Evolutionary conservation across 805 yeast genomes (phyloP).

Genomic region (Kodamaea neixiangensis): DNA sequence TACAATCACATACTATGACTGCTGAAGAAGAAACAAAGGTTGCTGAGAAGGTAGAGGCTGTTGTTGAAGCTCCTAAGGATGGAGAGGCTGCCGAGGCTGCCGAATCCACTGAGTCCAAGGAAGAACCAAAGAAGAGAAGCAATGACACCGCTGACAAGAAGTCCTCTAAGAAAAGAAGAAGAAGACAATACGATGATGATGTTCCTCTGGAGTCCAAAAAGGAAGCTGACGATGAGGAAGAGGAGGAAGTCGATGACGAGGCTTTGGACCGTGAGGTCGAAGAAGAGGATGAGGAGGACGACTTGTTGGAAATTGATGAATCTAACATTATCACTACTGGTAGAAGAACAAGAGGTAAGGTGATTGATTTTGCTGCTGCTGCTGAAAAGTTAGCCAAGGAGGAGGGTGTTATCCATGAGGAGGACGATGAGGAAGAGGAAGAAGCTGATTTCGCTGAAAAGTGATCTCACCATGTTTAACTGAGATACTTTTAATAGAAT

Average conservation of each 20-base stretch:
- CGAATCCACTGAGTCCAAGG: slow-evolving; percentile 10
- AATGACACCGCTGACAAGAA: slow-evolving; percentile 21
- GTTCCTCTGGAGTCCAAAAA: slow-evolving; percentile 47
- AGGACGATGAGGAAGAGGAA: slow-evolving; percentile 46
- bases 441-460: neutral
- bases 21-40: slow-evolving; percentile 13
- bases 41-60: slow-evolving; percentile 14
- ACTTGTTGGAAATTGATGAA: slow-evolving; percentile 74
- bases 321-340: slow-evolving; percentile 83
- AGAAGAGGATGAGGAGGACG: slow-evolving; percentile 76
- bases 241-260: slow-evolving; percentile 49
- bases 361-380: slow-evolving; percentile 81
- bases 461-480: no score
- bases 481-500: no score
- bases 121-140: slow-evolving; percentile 16
- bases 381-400: slow-evolving; percentile 67
- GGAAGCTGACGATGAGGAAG: slow-evolving; percentile 47
- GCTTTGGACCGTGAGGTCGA: slow-evolving; percentile 53
- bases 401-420: slow-evolving; percentile 38
- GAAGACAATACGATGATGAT: slow-evolving; percentile 60
- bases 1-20: slow-evolving; percentile 2
- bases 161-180: slow-evolving; percentile 52
- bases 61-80: slow-evolving; percentile 15
- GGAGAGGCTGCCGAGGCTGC: slow-evolving; percentile 16
- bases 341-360: slow-evolving; percentile 88